A percentile compares a stretch with the other conserved stretches of the same genome.
Evolutionary conservation across 768 basidiomycete species (phyloP).

Genomic region (Mycena galopus): DNA sequence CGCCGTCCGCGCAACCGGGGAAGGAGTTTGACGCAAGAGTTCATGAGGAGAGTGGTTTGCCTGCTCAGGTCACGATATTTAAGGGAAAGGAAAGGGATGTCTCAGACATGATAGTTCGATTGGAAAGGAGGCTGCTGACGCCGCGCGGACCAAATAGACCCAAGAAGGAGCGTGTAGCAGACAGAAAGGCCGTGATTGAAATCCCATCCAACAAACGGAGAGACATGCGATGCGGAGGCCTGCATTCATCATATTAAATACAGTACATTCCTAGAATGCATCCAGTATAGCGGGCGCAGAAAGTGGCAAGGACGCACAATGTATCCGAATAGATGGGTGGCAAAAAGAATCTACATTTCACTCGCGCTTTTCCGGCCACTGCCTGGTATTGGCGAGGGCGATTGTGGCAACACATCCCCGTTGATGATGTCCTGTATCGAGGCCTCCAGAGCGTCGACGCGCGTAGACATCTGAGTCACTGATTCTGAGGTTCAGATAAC

Average conservation of each 20-base stretch:
- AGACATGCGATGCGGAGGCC: no score
- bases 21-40: slow-evolving; percentile 26
- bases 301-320: background rate
- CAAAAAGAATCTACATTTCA: slow-evolving; percentile 20
- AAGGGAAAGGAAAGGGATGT: slow-evolving; percentile 9
- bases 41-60: slow-evolving; percentile 4
- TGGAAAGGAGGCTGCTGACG: background rate
- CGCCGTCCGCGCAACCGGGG: background rate
- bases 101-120: slow-evolving; percentile 14
- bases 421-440: slow-evolving; percentile 95
- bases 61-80: background rate
- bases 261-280: background rate
- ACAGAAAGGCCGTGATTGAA: no score
- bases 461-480: slow-evolving; percentile 95
- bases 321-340: background rate
- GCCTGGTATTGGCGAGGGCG: slow-evolving; percentile 66
- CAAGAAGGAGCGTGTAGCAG: no score
- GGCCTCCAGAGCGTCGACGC: slow-evolving; percentile 90
- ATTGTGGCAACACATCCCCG: slow-evolving; percentile 75
- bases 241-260: no score
- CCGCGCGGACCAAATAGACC: no score
- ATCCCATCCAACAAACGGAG: no score
- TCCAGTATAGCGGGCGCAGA: background rate
- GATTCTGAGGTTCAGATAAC: slow-evolving; percentile 29
- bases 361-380: slow-evolving; percentile 61